Conservation (phyloP, 495 filamentous ascomycete genomes). For the Neurospora intermedia region DNA sequence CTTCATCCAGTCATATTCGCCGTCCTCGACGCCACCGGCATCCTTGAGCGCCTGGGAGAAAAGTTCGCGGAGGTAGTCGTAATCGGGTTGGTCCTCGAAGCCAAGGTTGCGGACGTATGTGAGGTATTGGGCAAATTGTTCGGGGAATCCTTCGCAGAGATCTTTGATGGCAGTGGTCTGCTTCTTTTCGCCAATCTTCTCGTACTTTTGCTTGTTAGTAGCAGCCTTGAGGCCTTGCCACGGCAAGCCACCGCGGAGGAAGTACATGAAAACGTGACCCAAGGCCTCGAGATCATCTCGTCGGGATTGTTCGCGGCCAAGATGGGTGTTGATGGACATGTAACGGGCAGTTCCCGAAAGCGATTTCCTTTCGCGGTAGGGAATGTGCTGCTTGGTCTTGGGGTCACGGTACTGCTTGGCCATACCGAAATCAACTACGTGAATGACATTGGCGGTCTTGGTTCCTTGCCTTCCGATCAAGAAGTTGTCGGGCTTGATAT, state of each 20-base stretch:
- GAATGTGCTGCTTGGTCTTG: conserved; percentile 99
- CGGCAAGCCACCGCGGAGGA: conserved; percentile 86
- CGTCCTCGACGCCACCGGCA: conserved; percentile 89
- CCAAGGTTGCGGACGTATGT: conserved; percentile 95
- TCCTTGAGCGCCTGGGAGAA: conserved; percentile 96
- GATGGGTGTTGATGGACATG: conserved; percentile 99
- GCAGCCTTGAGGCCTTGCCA: conserved; percentile 99
- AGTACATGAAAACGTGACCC: conserved; percentile 99
- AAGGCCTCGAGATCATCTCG: conserved; percentile 93
- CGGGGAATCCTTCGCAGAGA: conserved; percentile 91
- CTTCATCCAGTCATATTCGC: conserved; percentile 99
- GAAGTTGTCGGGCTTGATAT: conserved; percentile 99
- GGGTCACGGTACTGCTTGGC: conserved; percentile 98
- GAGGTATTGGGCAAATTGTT: conserved; percentile 96
- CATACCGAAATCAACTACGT: conserved; percentile 99
- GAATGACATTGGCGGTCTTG: conserved; percentile 94
- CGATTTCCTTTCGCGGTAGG: conserved; percentile 95
- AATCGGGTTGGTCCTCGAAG: conserved; percentile 97
- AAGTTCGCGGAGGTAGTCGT: conserved; percentile 92
- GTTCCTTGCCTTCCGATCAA: conserved; percentile 88
- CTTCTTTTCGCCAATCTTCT: conserved; percentile 99
- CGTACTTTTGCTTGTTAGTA: conserved; percentile 99
- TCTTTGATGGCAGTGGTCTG: conserved; percentile 96
- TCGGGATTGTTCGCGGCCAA: conserved; percentile 92
- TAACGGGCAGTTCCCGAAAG: conserved; percentile 95